Percentiles rank a stretch among this genome's conserved stretches.
These are phyloP conservation scores for Boehmeria nivea DNA, from an alignment of 306 rosid genomes.

Conservation along the genomic window DNA sequence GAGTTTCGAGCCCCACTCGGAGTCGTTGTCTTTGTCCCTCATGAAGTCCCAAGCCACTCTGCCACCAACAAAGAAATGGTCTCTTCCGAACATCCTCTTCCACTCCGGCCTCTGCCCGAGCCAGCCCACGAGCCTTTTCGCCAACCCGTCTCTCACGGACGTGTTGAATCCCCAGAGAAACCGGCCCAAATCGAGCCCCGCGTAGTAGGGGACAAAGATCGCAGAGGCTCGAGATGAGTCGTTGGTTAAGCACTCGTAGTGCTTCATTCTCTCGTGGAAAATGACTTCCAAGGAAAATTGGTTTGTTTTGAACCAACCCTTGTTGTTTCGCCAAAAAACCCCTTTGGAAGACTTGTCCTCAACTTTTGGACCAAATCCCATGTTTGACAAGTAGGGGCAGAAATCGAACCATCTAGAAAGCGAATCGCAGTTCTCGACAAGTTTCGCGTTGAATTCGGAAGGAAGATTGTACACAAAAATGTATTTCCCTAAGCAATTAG, in stretches of 20 bases:
- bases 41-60: slow-evolving; percentile 7
- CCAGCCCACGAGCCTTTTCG: neutral
- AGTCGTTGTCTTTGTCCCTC: neutral
- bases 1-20: slow-evolving; percentile 2
- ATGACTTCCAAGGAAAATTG: slow-evolving; percentile 53
- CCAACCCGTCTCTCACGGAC: neutral
- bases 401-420: slow-evolving; percentile 33
- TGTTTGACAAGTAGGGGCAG: slow-evolving; percentile 33
- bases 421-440: slow-evolving; percentile 29
- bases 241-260: slow-evolving; percentile 51
- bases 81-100: neutral
- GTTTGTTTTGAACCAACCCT: slow-evolving; percentile 47
- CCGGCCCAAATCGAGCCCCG: slow-evolving; percentile 5
- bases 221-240: slow-evolving; percentile 53
- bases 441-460: slow-evolving; percentile 36
- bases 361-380: slow-evolving; percentile 41
- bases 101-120: neutral
- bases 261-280: slow-evolving; percentile 53
- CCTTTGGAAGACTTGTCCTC: slow-evolving; percentile 6
- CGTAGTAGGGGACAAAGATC: slow-evolving; percentile 7
- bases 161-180: slow-evolving; percentile 4
- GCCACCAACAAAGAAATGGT: slow-evolving; percentile 9
- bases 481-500: slow-evolving; percentile 39
- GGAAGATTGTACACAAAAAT: slow-evolving; percentile 42
- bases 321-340: too few relatives aligned